Evolutionary conservation across 129 eudicot species (phyloP).

Genomic region (Logfia minima): DNA sequence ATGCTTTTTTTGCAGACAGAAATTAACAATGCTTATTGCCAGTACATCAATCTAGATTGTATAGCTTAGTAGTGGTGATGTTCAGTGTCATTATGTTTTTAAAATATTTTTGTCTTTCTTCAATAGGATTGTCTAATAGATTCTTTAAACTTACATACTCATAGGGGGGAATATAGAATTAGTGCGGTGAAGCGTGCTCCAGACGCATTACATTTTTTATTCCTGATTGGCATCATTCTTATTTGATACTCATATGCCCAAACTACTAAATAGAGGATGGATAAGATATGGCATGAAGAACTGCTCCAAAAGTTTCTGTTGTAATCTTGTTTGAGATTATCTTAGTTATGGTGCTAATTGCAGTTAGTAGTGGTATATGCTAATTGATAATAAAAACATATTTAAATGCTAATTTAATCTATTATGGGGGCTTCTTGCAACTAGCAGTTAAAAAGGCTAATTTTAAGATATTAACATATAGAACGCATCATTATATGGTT

Average conservation of each 20-base stretch:
- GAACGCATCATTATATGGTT: neutral
- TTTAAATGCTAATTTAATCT: neutral
- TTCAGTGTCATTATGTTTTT: neutral
- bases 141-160: neutral
- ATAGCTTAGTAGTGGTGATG: neutral
- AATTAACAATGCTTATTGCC: neutral
- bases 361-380: neutral
- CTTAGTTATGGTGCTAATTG: slow-evolving; percentile 12
- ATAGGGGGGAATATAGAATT: neutral
- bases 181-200: neutral
- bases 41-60: neutral
- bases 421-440: neutral
- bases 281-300: neutral
- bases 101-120: no score
- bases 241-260: neutral
- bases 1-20: neutral
- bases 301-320: neutral
- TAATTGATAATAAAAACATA: neutral
- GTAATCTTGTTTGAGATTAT: neutral
- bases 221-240: neutral
- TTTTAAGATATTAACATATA: neutral
- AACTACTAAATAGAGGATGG: neutral
- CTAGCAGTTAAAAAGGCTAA: neutral
- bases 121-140: neutral
- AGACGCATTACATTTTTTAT: neutral